Evolutionary conservation across 805 yeast genomes (phyloP), one percentile per base, ranked within the genome.

Genomic region (Pichia eremophila): DNA sequence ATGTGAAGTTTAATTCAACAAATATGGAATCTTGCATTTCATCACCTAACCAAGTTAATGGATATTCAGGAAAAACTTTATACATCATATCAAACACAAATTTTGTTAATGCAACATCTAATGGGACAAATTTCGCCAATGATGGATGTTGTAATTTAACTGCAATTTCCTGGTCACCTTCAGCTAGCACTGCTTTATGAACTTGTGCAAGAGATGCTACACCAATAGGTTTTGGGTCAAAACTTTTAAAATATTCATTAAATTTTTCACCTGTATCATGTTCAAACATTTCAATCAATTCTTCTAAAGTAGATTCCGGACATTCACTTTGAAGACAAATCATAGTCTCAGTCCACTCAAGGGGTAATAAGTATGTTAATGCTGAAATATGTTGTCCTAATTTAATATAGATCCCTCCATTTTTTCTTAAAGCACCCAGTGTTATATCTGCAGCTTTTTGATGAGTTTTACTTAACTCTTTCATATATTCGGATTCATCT

Each of bases 141-240:
- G 87, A 75, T 0, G 99, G 99, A 63, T 90, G 98, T 64, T 93
- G 99, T 39, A 91, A 76, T 60, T 93, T 93, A 22, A 93, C 95
- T 0, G 99, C 99, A 3, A 91, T 98, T 57, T 73, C 77, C 39
- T 56, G 49, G 2, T 85, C 86, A 1, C 72, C 73, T 4, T 61
- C 66, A 48, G 68, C 73, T 46, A 90, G 61, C 2, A 64, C 73
- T 0, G 95, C 99, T 25, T 71, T 67, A 66, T 93, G 98, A 6
- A 93, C 99, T 60, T 93, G 99, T 0, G 99, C 99, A 54, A 93
- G 71, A 0, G 96, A 87, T 0, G 99, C 99, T 6, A 87, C 95
- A 2, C 99, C 99, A 39, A 93, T 81, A 0, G 99, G 99, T 10
- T 61, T 64, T 0, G 76, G 73, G 50, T 83, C 76, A 58, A 93